Base-by-base conservation (phyloP, 148 eudicot species). In the Arctostaphylos glauca region DNA sequence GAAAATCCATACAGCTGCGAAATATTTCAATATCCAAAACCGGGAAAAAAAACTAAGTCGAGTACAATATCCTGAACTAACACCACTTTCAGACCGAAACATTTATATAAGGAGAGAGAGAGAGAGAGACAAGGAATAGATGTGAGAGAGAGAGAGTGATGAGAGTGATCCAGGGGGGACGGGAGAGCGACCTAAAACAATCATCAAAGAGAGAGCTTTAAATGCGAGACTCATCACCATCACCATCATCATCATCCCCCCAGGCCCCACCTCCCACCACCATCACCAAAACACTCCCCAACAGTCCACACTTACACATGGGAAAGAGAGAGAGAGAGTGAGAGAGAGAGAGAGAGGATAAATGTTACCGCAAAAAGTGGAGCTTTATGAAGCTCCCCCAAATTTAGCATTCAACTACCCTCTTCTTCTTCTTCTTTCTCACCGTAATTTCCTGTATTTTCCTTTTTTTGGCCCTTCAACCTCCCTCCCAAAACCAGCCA, bases 121-220 rank as follows among this genome's bases (percentile, higher is more conserved):
- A 52, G 78, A 77, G 62, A 53, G 46, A 77, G 48, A 23, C 5
- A 53, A 48, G 12, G 74, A 38, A 13, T 41, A 44, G 44, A 43
- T 12, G 38, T 5, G 62, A 52, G 78, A 77, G 62, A 13, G 62
- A 52, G 78, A 77, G 62, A 53, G 46, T 53, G 49, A 23, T 4
- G 25, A 48, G 66, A n/a, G 49, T 25, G 49, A 38, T 56, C 19
- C 18, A 9, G 46, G 0, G 21, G 43, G 78, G 31, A 31, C 31
- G 56, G 79, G 48, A 76, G 64, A 31, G 60, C 9, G 80, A 77
- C 46, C 62, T 54, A n/a, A 47, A 19, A 54, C 60, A 54, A 77
- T 77, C 64, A n/a, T 60, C 66, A 19, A 2, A 59, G 25, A 59
- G 23, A n/a, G 66, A 5, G 9, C 25, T n/a, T 60, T 60, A 19